Base-by-base conservation (phyloP, 2,329 filamentous ascomycete species). In the Aureobasidium vineae region DNA sequence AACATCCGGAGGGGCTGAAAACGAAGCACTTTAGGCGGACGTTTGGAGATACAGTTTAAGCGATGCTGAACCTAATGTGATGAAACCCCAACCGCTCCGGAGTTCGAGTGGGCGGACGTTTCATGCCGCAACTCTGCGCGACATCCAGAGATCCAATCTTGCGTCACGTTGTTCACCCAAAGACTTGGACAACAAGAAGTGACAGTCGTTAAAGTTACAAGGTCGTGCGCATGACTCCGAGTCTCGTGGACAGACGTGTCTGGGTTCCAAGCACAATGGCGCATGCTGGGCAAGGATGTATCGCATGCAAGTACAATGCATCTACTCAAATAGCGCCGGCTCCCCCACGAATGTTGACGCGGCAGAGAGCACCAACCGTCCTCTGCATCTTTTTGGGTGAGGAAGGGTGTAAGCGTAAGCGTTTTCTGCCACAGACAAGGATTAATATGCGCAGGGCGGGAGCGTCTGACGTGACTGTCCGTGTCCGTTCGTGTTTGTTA, bases 361-460 rank as follows among this genome's bases (percentile, higher is more conserved):
- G 59, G 59, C 59, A 63, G 59, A 63, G 57, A 63, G 57, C 57
- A 47, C 57, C 57, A 61, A 61, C 57, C 57, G 28, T 43, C 26
- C 36, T 33, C 54, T 59, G 23, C 31, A 31, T 19, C 40, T 45
- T 45, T 59, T 59, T 38, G 54, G 23, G 50, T 54, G 50, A 23
- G 54, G n/a, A 26, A 52, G 49, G 49, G 49, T 26, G 54, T 38
- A 40, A 40, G 54, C 54, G 54, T 45, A 38, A 49, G 57, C 40
- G 57, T 61, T 49, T 61, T 61, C 57, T 61, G 57, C 31, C 41
- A 64, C 49, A 28, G 49, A 53, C 47, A 54, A 64, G 61, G 61
- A 26, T 64, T 64, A 64, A 64, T 64, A 64, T 64, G 61, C 49
- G 26, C 49, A 54, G 47, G 59, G 59, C 57, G 47, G 54, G 61